A percentile compares a stretch with the other conserved stretches of the same genome.
These are phyloP conservation scores for Ammopiptanthus mongolicus DNA, from an alignment of 306 rosid species.

Conservation along the genomic window DNA sequence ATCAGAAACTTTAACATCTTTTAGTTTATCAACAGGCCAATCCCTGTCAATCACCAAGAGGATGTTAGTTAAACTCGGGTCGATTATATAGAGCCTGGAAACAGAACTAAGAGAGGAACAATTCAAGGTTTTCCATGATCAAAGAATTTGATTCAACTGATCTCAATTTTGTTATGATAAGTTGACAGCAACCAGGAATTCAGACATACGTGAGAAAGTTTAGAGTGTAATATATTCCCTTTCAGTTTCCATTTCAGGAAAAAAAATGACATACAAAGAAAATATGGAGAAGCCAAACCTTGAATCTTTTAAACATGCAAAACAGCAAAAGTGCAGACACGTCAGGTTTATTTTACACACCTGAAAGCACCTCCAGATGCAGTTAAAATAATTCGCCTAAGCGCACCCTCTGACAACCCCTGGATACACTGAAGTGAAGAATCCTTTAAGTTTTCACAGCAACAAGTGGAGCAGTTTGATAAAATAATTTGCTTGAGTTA, in stretches of 20 bases:
- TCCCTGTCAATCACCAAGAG: slow-evolving; percentile 50
- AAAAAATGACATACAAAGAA: background rate
- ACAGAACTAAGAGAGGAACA: background rate
- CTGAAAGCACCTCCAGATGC: slow-evolving; percentile 99
- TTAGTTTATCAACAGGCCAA: slow-evolving; percentile 89
- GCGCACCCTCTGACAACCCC: slow-evolving; percentile 88
- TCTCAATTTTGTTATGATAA: background rate
- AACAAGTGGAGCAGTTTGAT: background rate
- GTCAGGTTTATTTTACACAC: slow-evolving; percentile 28
- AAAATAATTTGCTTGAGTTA: background rate
- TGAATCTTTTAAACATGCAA: background rate
- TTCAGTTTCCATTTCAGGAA: background rate
- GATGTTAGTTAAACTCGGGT: background rate
- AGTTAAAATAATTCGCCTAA: slow-evolving; percentile 80
- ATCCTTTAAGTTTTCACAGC: slow-evolving; percentile 22
- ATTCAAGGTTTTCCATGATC: background rate
- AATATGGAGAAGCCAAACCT: background rate
- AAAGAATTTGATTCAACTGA: background rate
- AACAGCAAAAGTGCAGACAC: background rate
- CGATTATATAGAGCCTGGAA: background rate
- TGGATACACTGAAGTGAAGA: slow-evolving; percentile 78
- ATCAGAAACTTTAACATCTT: slow-evolving; percentile 96
- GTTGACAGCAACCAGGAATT: background rate
- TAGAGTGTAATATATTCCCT: background rate
- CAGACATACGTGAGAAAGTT: slow-evolving; percentile 1